Conservation (phyloP, 176 grass and related monocot species). For the Phyllostachys edulis region DNA sequence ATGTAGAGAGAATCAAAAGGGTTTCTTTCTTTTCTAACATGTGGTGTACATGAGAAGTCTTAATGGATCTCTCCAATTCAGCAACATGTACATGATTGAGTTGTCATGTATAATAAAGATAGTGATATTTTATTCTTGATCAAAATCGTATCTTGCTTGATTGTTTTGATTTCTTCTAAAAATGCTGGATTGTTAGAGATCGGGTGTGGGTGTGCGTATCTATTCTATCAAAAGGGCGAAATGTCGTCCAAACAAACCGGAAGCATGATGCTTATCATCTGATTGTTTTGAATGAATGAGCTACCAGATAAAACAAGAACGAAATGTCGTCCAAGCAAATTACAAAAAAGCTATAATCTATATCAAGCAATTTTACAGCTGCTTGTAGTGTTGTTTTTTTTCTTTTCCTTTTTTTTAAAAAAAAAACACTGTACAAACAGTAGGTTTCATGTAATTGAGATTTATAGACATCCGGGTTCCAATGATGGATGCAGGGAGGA, state of each 20-base stretch:
- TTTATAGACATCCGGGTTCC: background rate
- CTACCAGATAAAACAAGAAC: background rate
- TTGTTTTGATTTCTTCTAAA: background rate
- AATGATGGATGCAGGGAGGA: background rate
- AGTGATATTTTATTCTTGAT: background rate
- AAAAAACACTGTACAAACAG: too few species aligned
- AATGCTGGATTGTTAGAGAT: background rate
- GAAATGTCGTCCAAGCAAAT: background rate
- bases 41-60: background rate
- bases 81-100: background rate
- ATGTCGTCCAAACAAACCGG: background rate
- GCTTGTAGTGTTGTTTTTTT: background rate
- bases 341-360: background rate
- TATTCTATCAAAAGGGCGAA: background rate
- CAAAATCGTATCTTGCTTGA: background rate
- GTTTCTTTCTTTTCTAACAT: conserved; percentile 34
- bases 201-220: background rate
- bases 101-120: background rate
- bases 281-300: background rate
- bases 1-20: background rate
- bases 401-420: too few species aligned
- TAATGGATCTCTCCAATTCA: background rate
- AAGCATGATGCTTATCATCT: background rate
- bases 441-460: too few species aligned
- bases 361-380: background rate